Evolutionary conservation across 83 land plant genomes (phyloP), one percentile per base, ranked within the genome.

Genomic region (Thuja plicata): DNA sequence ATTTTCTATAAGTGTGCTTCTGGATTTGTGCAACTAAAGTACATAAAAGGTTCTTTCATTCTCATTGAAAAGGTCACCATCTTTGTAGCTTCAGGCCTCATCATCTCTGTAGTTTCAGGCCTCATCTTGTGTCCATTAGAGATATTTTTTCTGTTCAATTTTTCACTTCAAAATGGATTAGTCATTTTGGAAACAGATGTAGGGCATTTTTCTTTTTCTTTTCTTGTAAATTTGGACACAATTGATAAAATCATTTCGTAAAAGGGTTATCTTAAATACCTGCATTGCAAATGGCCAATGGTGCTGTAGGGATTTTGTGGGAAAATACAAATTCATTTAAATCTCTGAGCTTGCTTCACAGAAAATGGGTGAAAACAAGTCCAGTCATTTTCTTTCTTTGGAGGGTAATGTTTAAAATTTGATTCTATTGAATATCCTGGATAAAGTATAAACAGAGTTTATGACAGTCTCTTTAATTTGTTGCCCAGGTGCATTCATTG

Each of bases 401-500:
- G 46, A 41, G 41, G 24, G 24, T 80, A 19, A 40, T 80, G 83
- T 43, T 41, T 19, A 21, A 41, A 1, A 13, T 80, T 66, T 66
- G 73, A 66, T 27, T 21, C 27, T 70, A 27, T 55, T 52, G n/a
- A 32, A 2, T 54, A 87, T 38, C 3, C 71, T n/a, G 19, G 41
- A 24, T 55, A 41, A 27, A 87, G 19, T 40, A 24, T 55, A 41
- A 24, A 74, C 27, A 32, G 16, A 37, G 45, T 32, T 76, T 76
- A 35, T 40, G 54, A 40, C 30, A 43, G 15, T 57, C 55, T 74
- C 37, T 60, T 74, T 87, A 24, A 46, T 66, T 87, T 87, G 82
- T 86, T 85, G 81, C 74, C 84, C 95, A 98, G 99, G 96, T 94
- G 92, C 88, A 6, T 96, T 96, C 88, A 87, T 96, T 37, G 86